Percentiles rank a stretch among this genome's conserved stretches.
phyloP scores from a whole-genome alignment of 176 grass and related monocot genomes.

The Themeda triandra region DNA sequence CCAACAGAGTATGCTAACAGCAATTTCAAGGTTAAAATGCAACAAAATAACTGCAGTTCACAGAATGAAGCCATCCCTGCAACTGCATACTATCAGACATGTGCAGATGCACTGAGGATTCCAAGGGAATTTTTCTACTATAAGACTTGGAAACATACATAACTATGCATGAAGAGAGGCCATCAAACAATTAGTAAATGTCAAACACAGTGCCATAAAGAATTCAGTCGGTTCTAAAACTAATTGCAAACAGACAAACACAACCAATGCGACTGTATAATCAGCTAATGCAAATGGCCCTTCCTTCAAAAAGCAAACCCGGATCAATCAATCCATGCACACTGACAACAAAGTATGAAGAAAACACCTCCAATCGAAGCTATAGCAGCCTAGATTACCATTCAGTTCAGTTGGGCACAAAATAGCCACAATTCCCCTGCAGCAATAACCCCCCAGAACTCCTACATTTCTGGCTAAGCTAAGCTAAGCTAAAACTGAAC shows the following conservation, averaged over 20 bases:
- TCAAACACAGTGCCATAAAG: neutral
- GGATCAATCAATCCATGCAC: neutral
- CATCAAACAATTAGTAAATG: neutral
- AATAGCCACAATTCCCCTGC: neutral
- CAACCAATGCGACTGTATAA: neutral
- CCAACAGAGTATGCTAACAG: neutral
- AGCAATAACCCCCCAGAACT: too few relatives aligned
- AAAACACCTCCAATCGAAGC: too few relatives aligned
- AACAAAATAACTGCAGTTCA: neutral
- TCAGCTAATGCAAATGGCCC: neutral
- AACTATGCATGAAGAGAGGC: neutral
- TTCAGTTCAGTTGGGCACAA: neutral
- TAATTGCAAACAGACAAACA: neutral
- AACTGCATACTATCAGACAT: neutral
- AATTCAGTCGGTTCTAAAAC: neutral
- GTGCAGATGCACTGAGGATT: neutral
- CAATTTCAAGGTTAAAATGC: neutral
- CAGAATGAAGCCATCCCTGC: slow-evolving; percentile 6
- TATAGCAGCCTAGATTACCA: neutral
- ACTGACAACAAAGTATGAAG: neutral
- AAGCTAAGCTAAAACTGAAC: too few relatives aligned
- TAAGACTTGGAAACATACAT: neutral
- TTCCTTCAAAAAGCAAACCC: neutral
- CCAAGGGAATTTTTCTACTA: neutral
- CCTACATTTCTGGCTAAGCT: too few relatives aligned